Conservation (phyloP, 108 stramenopile species). For the Cyclotella kingstonii region DNA sequence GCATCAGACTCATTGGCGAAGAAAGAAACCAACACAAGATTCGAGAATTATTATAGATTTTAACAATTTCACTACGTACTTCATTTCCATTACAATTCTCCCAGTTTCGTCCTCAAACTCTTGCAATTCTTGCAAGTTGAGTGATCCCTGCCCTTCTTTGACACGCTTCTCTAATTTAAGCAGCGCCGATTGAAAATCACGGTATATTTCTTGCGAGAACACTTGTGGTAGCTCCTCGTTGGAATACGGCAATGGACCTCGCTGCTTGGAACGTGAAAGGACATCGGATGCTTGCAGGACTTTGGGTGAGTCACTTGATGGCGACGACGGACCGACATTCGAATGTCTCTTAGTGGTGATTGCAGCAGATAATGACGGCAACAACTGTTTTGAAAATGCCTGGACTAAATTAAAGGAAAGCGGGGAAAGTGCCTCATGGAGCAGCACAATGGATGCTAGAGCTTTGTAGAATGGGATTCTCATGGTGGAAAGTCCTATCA, state of each 20-base stretch:
- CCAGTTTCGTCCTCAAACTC: constrained; percentile 36
- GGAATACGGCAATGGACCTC: background rate
- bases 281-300: background rate
- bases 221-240: constrained; percentile 53
- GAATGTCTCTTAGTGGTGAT: too few species aligned
- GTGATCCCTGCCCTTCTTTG: constrained; percentile 52
- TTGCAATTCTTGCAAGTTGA: constrained; percentile 50
- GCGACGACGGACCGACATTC: too few species aligned
- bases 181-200: constrained; percentile 58
- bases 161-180: constrained; percentile 63
- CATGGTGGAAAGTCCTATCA: too few species aligned
- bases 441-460: too few species aligned
- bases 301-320: too few species aligned
- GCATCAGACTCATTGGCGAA: too few species aligned
- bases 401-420: too few species aligned
- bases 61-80: too few species aligned
- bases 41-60: background rate
- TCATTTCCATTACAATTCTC: constrained; percentile 66
- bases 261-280: background rate
- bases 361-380: too few species aligned
- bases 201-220: constrained; percentile 55
- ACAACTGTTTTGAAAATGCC: too few species aligned
- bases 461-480: too few species aligned
- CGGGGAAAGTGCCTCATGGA: too few species aligned
- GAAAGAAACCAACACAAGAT: background rate